These are phyloP conservation scores for Phyllosticta capitalensis DNA, from an alignment of 2,329 filamentous ascomycete species.

Conservation along the genomic window DNA sequence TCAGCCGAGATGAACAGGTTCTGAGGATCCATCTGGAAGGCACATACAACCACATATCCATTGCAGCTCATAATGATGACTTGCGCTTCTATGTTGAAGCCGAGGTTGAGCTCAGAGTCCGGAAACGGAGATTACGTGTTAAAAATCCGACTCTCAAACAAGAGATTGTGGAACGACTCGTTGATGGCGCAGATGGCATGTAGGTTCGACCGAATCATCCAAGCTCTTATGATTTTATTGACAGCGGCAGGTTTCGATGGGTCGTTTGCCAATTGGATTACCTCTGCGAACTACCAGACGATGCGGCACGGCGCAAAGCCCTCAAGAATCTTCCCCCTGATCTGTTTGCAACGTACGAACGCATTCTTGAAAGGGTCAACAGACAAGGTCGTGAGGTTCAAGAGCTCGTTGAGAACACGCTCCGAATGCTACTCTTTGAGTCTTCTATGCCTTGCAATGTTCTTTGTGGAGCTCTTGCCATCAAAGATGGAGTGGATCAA, in stretches of 20 bases:
- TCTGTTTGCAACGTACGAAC: neutral
- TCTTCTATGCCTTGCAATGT: fast-evolving
- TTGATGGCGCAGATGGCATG: neutral
- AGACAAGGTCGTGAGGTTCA: neutral
- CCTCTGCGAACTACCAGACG: neutral
- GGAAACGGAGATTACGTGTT: neutral
- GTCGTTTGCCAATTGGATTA: neutral
- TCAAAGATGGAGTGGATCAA: neutral
- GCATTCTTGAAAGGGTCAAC: neutral
- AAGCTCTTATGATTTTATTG: neutral
- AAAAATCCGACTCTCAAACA: neutral
- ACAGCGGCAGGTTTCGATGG: conserved; percentile 1
- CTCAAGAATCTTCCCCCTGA: neutral
- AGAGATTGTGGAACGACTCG: neutral
- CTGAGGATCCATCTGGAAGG: neutral
- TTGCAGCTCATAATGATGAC: neutral
- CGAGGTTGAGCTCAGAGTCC: neutral
- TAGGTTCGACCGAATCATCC: neutral
- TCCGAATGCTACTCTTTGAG: neutral
- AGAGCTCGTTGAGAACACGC: neutral
- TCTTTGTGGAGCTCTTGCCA: neutral
- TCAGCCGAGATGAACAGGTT: neutral
- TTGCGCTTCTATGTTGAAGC: neutral
- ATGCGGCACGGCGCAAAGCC: neutral
- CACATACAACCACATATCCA: neutral